Evolutionary conservation across 257 asterid species (phyloP), one percentile per base, ranked within the genome.

Genomic region (Scutellaria minor): DNA sequence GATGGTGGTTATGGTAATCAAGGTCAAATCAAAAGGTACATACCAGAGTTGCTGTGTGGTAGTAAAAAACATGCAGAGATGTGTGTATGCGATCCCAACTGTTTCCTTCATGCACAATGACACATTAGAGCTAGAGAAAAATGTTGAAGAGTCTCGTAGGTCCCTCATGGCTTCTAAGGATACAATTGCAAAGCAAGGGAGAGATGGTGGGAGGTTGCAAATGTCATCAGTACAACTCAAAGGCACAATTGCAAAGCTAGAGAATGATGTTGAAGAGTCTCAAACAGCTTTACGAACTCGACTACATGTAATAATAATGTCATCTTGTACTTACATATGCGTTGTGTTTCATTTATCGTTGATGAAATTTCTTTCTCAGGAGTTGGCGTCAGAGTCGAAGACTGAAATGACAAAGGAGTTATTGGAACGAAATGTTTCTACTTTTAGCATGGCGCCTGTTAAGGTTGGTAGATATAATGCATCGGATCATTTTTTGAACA

Each of bases 1-100:
- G 68, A 65, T 53, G 56, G 53, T 68, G 80, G 59, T 77, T 61
- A 20, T 62, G 83, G 55, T 74, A 71, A 68, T 80, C 22, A 66
- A 94, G 98, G 98, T 95, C 47, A 87, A 90, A 85, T 83, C 90
- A 61, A 95, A 90, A 73, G 80, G 80, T 35, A 69, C 87, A 66
- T 95, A 88, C 81, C 88, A 90, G 59, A 92, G 99, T 79, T 95
- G 99, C 82, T 95, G 99, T 72, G 89, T 85, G 78, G 89, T 88
- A 76, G 96, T 92, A 45, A 87, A 83, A 81, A 83, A 85, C 82
- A 86, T 85, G 94, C 93, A 88, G 77, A 87, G 99, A 85, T 95
- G 97, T 24, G 81, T 92, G 15, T 95, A 87, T 80, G 99, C 98
- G 5, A 68, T 95, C 78, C 99, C 99, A 57, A 82, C 71, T 67